These are phyloP conservation scores for Diutina neorugosa DNA, from an alignment of 1,139 yeast genomes.

Conservation along the genomic window DNA sequence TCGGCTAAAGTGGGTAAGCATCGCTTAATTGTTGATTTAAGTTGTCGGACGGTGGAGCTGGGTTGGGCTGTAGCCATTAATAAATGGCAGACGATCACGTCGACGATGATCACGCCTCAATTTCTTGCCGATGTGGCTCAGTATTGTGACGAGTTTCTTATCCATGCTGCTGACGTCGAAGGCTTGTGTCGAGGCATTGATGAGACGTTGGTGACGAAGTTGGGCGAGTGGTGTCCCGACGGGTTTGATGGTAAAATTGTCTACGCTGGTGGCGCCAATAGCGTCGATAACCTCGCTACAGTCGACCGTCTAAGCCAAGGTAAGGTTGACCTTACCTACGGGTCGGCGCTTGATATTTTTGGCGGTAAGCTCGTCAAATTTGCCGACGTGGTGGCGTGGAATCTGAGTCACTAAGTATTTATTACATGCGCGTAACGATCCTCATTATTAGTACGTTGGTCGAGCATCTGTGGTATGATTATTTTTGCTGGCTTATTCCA, in stretches of 20 bases:
- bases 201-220: slow-evolving; percentile 50
- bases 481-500: neutral
- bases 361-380: slow-evolving; percentile 78
- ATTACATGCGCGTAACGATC: neutral
- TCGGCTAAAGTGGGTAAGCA: slow-evolving; percentile 47
- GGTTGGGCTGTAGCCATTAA: slow-evolving; percentile 93
- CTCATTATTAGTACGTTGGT: neutral
- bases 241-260: slow-evolving; percentile 59
- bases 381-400: slow-evolving; percentile 54
- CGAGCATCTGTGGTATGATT: no score
- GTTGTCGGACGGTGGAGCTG: slow-evolving; percentile 49
- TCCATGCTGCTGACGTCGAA: slow-evolving; percentile 98
- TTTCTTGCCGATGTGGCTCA: slow-evolving; percentile 42
- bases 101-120: slow-evolving; percentile 38
- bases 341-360: slow-evolving; percentile 87
- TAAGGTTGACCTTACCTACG: slow-evolving; percentile 81
- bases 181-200: slow-evolving; percentile 93
- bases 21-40: slow-evolving; percentile 74
- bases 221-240: slow-evolving; percentile 66
- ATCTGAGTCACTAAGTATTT: neutral
- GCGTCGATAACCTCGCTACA: slow-evolving; percentile 48
- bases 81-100: slow-evolving; percentile 89
- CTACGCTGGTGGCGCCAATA: slow-evolving; percentile 94
- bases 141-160: slow-evolving; percentile 75
- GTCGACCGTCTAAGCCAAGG: slow-evolving; percentile 64